Evolutionary conservation across 208 protist genomes (phyloP).

Genomic region (Leishmania guyanensis): DNA sequence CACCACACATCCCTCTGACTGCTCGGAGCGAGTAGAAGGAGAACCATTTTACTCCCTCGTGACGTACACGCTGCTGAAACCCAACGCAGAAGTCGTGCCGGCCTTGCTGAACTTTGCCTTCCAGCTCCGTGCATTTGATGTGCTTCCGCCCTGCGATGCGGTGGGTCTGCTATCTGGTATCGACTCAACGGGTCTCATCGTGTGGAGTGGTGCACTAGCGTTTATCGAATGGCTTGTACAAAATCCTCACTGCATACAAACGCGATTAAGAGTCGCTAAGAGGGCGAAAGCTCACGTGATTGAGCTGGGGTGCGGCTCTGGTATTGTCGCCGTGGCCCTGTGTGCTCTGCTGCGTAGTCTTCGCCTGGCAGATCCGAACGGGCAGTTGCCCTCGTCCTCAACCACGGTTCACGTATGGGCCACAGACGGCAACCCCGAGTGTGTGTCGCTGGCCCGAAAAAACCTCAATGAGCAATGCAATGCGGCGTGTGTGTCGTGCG

Average conservation of each 20-base stretch:
- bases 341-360: slow-evolving; percentile 12
- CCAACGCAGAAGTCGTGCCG: not conserved
- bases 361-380: no score
- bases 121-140: slow-evolving; percentile 33
- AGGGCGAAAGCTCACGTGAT: slow-evolving; percentile 3
- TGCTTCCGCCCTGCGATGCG: slow-evolving; percentile 40
- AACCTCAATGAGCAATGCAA: slow-evolving; percentile 35
- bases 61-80: slow-evolving; percentile 11
- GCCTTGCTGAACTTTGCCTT: slow-evolving; percentile 23
- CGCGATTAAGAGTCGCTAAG: not conserved
- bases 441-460: slow-evolving; percentile 23
- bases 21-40: slow-evolving; percentile 29
- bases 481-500: not conserved
- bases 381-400: not conserved
- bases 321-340: slow-evolving; percentile 32
- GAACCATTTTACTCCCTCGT: slow-evolving; percentile 40
- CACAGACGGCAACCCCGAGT: slow-evolving; percentile 42
- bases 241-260: not conserved
- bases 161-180: slow-evolving; percentile 32
- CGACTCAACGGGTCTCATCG: slow-evolving; percentile 45
- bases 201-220: slow-evolving; percentile 41
- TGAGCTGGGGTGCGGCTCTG: slow-evolving; percentile 45
- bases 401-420: slow-evolving; percentile 15
- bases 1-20: slow-evolving; percentile 32
- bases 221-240: slow-evolving; percentile 42